phyloP scores from a whole-genome alignment of 139 green algal genomes.

The Penium margaritaceum region DNA sequence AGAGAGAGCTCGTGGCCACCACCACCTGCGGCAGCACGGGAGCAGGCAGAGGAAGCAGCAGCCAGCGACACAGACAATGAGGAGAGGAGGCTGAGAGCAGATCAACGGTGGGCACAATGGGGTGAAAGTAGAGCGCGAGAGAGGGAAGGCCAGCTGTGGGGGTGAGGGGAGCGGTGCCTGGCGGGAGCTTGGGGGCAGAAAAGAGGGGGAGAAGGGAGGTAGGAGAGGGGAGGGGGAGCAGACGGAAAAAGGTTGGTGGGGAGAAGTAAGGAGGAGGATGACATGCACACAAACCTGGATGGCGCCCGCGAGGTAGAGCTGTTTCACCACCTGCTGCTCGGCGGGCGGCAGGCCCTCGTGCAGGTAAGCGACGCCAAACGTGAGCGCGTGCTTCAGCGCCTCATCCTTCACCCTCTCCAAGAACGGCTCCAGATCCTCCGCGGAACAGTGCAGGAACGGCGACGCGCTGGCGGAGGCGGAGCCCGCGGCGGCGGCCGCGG shows the following conservation, averaged over 20 bases:
- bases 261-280: no score
- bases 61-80: neutral
- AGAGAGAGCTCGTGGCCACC: slow-evolving; percentile 68
- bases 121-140: no score
- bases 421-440: slow-evolving; percentile 71
- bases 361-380: slow-evolving; percentile 79
- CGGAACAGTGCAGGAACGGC: slow-evolving; percentile 45
- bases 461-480: neutral
- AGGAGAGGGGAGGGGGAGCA: neutral
- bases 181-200: neutral
- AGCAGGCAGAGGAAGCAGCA: neutral
- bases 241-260: neutral
- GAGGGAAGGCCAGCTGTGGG: neutral
- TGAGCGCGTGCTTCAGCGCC: slow-evolving; percentile 64
- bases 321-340: slow-evolving; percentile 71
- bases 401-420: slow-evolving; percentile 67
- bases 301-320: slow-evolving; percentile 75
- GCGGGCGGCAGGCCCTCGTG: slow-evolving; percentile 67
- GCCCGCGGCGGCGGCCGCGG: slow-evolving; percentile 50
- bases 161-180: neutral
- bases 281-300: slow-evolving; percentile 63
- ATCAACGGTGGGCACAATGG: no score
- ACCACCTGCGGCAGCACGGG: slow-evolving; percentile 53
- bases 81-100: no score
- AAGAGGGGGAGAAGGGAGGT: neutral